A percentile compares a stretch with the other conserved stretches of the same genome.
Conservation (phyloP, 1,139 yeast species). For the Blastobotrys petasosporus region DNA sequence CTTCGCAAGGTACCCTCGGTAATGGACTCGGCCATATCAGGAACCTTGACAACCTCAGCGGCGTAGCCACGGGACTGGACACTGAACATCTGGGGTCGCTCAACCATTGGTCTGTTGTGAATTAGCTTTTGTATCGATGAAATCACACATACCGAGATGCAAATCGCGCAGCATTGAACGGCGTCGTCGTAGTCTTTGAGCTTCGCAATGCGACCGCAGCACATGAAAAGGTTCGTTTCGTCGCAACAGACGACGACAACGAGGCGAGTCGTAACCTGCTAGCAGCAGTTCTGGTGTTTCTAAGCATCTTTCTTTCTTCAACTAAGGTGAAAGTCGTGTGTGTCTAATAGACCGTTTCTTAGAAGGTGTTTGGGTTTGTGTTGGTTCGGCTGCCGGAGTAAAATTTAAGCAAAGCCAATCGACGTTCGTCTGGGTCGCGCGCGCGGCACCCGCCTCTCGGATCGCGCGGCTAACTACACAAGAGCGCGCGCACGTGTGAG, state of each 20-base stretch:
- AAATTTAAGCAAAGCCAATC: no score
- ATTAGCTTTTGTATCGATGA: neutral
- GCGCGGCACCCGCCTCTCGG: no score
- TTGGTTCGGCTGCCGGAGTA: no score
- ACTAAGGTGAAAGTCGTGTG: no score
- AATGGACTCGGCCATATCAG: slow-evolving; percentile 98
- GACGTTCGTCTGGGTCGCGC: no score
- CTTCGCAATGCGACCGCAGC: slow-evolving; percentile 5
- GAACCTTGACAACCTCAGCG: slow-evolving; percentile 66
- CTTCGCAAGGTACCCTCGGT: slow-evolving; percentile 93
- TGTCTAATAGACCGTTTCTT: no score
- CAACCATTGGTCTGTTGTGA: slow-evolving; percentile 8
- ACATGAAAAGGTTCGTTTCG: slow-evolving; percentile 7
- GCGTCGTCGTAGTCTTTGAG: neutral
- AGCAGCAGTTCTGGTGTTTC: slow-evolving; percentile 7
- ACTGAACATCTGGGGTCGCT: slow-evolving; percentile 3
- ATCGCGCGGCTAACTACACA: no score
- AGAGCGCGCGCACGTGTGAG: no score
- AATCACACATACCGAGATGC: neutral
- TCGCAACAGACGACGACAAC: neutral
- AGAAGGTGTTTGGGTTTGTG: no score
- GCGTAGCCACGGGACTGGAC: slow-evolving; percentile 9
- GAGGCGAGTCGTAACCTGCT: slow-evolving; percentile 7
- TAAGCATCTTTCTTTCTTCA: slow-evolving; percentile 1
- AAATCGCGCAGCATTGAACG: slow-evolving; percentile 2